Conservation (phyloP, 257 asterid species). For the Penstemon barbatus region DNA sequence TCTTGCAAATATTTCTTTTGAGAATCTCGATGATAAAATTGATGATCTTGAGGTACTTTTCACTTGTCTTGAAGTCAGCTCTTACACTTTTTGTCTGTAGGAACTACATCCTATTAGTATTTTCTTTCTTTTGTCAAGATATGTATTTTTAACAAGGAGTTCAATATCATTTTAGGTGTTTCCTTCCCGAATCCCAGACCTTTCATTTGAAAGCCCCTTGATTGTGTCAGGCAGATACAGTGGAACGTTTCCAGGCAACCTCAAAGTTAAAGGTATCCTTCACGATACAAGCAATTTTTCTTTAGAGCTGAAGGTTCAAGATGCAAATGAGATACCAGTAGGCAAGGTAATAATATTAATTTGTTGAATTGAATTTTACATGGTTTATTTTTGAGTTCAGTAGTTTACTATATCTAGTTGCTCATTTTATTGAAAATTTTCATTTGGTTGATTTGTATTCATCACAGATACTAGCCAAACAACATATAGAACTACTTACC, state of each 20-base stretch:
- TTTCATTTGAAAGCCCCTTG: constrained; percentile 75
- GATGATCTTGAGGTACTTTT: constrained; percentile 70
- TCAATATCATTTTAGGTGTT: constrained; percentile 57
- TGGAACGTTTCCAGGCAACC: constrained; percentile 69
- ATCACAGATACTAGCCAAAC: constrained; percentile 64
- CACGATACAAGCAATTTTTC: constrained; percentile 57
- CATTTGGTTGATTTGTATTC: constrained; percentile 22
- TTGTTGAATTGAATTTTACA: constrained; percentile 4
- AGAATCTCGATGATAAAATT: constrained; percentile 54
- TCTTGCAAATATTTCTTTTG: constrained; percentile 67
- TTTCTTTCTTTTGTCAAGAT: constrained; percentile 4
- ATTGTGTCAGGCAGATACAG: constrained; percentile 81
- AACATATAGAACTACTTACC: constrained; percentile 72
- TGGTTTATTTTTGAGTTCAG: not conserved
- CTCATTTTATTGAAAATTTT: constrained; percentile 12
- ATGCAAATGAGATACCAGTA: constrained; percentile 65
- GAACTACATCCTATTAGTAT: constrained; percentile 2
- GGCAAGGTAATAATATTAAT: constrained; percentile 51
- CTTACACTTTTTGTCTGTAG: not conserved
- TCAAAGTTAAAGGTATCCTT: constrained; percentile 57
- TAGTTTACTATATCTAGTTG: not conserved
- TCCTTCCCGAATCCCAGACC: constrained; percentile 80
- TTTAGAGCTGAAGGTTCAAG: constrained; percentile 60
- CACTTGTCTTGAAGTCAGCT: constrained; percentile 19
- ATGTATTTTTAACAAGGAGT: constrained; percentile 28